Evolutionary conservation across 202 grass and related monocot genomes (phyloP).

Genomic region (Zizania palustris): DNA sequence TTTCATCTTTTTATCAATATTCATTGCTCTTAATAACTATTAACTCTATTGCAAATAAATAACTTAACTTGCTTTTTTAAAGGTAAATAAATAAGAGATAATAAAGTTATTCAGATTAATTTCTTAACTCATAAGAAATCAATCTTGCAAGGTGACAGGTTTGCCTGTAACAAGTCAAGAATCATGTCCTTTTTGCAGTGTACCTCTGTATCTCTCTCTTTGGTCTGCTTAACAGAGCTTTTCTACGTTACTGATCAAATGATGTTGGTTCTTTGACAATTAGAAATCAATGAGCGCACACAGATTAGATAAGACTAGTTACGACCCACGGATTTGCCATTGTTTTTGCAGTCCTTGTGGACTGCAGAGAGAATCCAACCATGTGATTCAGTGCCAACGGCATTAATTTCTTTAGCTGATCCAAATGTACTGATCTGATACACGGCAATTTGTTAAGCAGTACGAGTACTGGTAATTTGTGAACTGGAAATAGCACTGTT

Average conservation of each 20-base stretch:
- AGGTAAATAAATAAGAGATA: too few species aligned
- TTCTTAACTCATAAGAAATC: too few species aligned
- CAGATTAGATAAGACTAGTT: constrained; percentile 18
- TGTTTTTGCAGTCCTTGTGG: background rate
- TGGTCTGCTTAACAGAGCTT: background rate
- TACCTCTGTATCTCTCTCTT: background rate
- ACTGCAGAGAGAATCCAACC: constrained; percentile 40
- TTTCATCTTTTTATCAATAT: too few species aligned
- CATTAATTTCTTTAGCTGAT: constrained; percentile 27
- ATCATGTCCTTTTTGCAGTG: background rate
- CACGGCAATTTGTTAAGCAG: too few species aligned
- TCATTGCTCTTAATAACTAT: too few species aligned
- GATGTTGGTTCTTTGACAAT: background rate
- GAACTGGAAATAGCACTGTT: background rate
- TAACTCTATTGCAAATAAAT: too few species aligned
- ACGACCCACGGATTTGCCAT: constrained; percentile 38
- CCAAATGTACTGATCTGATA: background rate
- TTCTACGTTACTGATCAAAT: background rate
- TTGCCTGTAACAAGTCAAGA: background rate
- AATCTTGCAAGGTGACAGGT: background rate
- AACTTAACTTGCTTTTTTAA: too few species aligned
- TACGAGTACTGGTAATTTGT: background rate
- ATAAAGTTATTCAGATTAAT: too few species aligned
- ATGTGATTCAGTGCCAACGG: constrained; percentile 36
- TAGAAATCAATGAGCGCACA: constrained; percentile 37